phyloP scores from a whole-genome alignment of 2,329 filamentous ascomycete species.

The Fusarium heterosporum region DNA sequence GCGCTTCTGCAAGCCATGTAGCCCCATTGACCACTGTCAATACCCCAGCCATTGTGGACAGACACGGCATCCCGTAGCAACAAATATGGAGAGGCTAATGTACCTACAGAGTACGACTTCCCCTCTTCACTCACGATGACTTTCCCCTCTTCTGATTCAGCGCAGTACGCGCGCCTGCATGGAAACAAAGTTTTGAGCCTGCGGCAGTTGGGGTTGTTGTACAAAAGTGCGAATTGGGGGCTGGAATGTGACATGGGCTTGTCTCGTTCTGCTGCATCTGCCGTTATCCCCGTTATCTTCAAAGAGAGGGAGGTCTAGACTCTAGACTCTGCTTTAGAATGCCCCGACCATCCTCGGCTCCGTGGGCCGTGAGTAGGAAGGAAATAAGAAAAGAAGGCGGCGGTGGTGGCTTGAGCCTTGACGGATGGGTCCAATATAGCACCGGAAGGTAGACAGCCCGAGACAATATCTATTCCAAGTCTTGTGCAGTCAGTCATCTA shows the following conservation, averaged over 20 bases:
- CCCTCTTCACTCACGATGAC: neutral
- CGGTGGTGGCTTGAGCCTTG: conserved; percentile 27
- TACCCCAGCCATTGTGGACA: conserved; percentile 6
- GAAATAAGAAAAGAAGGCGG: conserved; percentile 8
- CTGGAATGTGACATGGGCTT: conserved; percentile 14
- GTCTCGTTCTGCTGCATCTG: conserved; percentile 6
- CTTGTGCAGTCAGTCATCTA: neutral
- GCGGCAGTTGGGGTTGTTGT: conserved; percentile 21
- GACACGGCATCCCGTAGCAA: neutral
- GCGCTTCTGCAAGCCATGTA: conserved; percentile 31
- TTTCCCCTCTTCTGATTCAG: conserved; percentile 1
- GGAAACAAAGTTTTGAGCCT: conserved; percentile 14
- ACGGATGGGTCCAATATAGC: neutral
- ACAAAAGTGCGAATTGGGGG: conserved; percentile 23
- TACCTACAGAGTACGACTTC: neutral
- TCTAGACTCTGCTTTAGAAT: conserved; percentile 9
- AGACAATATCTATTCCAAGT: neutral
- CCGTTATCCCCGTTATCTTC: conserved; percentile 38
- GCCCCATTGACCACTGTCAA: neutral
- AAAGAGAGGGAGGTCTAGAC: conserved; percentile 20
- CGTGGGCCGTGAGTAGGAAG: neutral
- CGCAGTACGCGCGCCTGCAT: conserved; percentile 14
- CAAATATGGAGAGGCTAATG: conserved; percentile 7
- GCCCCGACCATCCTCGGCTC: conserved; percentile 10
- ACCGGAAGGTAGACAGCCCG: conserved; percentile 20